A percentile compares a stretch with the other conserved stretches of the same genome.
Evolutionary conservation across 2,329 filamentous ascomycete genomes (phyloP).

Genomic region (Sclerotinia borealis): DNA sequence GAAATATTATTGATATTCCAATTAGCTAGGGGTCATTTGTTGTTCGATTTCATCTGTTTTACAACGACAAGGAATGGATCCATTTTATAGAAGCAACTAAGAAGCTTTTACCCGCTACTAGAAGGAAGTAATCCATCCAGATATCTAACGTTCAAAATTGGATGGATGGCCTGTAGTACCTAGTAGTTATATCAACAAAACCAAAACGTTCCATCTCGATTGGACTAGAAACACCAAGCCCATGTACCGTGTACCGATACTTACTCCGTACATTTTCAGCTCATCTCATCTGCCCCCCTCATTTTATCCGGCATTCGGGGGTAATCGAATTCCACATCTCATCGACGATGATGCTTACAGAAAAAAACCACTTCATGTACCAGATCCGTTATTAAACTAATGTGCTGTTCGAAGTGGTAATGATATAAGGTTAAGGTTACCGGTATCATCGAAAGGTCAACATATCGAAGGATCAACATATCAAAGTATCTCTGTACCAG

Average conservation of each 20-base stretch:
- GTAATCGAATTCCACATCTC: background rate
- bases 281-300: background rate
- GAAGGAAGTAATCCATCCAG: too few species aligned
- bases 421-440: too few species aligned
- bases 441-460: too few species aligned
- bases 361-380: background rate
- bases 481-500: background rate
- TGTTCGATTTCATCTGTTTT: background rate
- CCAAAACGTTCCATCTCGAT: background rate
- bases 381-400: background rate
- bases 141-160: too few species aligned
- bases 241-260: too few species aligned
- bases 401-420: background rate
- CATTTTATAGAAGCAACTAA: background rate
- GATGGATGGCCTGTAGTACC: too few species aligned
- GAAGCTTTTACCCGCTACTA: too few species aligned
- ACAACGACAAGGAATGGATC: too few species aligned
- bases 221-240: background rate
- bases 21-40: background rate
- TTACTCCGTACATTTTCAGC: too few species aligned
- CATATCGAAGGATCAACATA: background rate
- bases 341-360: background rate
- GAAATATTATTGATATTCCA: too few species aligned
- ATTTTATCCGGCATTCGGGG: background rate
- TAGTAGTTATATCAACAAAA: too few species aligned